phyloP scores from a whole-genome alignment of 2,329 filamentous ascomycete genomes.

The Colletotrichum falcatum region DNA sequence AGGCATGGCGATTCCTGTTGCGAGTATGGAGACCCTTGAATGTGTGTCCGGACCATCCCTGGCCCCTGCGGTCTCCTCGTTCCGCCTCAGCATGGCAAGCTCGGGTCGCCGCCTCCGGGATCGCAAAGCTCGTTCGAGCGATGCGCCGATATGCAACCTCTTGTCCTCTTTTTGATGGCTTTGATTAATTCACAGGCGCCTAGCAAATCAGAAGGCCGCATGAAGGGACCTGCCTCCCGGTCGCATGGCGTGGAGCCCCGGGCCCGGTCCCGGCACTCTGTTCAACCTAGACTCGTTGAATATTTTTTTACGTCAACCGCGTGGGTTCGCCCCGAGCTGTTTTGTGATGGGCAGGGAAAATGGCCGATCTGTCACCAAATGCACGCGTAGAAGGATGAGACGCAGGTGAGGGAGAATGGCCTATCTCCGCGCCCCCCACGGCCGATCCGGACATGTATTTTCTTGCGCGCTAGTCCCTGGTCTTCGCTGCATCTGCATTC shows the following conservation, averaged over 20 bases:
- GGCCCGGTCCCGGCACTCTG: conserved; percentile 39
- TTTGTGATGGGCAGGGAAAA: conserved; percentile 37
- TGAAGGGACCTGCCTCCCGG: conserved; percentile 25
- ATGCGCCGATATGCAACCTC: conserved; percentile 17
- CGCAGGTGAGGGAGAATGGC: conserved; percentile 17
- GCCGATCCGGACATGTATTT: conserved; percentile 35
- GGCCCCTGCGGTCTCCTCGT: conserved; percentile 13
- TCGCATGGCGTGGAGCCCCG: conserved; percentile 21
- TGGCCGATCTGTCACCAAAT: conserved; percentile 33
- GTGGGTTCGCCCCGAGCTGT: conserved; percentile 30
- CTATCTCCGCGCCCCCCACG: conserved; percentile 36
- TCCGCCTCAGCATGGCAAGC: conserved; percentile 12
- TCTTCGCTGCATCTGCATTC: conserved; percentile 22
- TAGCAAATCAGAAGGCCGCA: conserved; percentile 39
- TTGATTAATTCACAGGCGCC: conserved; percentile 29
- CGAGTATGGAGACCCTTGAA: conserved; percentile 32
- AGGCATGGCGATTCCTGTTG: conserved; percentile 30
- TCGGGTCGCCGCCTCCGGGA: conserved; percentile 39
- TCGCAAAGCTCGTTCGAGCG: conserved; percentile 27
- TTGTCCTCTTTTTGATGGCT: conserved; percentile 34
- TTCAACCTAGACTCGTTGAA: conserved; percentile 34
- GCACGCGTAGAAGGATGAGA: conserved; percentile 26
- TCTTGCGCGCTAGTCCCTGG: conserved; percentile 31
- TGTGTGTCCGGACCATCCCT: conserved; percentile 12
- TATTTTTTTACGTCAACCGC: conserved; percentile 40